Conservation (phyloP, 2,329 filamentous ascomycete genomes). For the Neopestalotiopsis sp. region DNA sequence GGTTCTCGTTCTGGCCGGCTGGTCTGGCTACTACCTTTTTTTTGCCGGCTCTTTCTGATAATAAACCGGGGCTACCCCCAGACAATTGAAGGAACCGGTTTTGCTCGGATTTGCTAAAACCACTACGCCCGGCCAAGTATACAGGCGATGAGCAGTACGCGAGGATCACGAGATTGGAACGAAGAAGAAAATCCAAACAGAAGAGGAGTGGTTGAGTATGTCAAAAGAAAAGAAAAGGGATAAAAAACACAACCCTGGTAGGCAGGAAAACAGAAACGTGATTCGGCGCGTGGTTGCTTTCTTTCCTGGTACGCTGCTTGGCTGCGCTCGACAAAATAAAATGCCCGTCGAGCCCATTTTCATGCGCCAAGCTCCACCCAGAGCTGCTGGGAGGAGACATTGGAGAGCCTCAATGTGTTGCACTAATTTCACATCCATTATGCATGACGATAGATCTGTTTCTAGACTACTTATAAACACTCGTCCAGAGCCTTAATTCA, state of each 20-base stretch:
- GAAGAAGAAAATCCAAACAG: background rate
- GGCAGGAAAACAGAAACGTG: background rate
- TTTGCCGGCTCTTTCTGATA: background rate
- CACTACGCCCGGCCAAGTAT: background rate
- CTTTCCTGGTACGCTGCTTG: background rate
- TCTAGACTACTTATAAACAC: too few relatives aligned
- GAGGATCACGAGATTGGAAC: background rate
- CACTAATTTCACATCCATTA: conserved; percentile 9
- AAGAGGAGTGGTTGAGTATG: background rate
- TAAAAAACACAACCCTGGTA: background rate
- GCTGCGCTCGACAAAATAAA: conserved; percentile 8
- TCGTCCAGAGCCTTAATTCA: too few relatives aligned
- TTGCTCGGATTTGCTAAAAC: background rate
- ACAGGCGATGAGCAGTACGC: background rate
- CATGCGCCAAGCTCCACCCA: conserved; percentile 6
- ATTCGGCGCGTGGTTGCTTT: background rate
- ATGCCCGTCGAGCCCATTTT: background rate
- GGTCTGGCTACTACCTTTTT: background rate
- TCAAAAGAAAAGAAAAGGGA: background rate
- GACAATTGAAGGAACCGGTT: background rate
- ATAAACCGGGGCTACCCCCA: background rate
- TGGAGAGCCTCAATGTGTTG: background rate
- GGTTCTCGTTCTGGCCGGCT: background rate
- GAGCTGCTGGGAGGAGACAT: background rate
- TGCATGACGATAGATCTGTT: background rate